phyloP scores from a whole-genome alignment of 192 early-diverging fungal genomes.

The Cladochytrium replicatum region DNA sequence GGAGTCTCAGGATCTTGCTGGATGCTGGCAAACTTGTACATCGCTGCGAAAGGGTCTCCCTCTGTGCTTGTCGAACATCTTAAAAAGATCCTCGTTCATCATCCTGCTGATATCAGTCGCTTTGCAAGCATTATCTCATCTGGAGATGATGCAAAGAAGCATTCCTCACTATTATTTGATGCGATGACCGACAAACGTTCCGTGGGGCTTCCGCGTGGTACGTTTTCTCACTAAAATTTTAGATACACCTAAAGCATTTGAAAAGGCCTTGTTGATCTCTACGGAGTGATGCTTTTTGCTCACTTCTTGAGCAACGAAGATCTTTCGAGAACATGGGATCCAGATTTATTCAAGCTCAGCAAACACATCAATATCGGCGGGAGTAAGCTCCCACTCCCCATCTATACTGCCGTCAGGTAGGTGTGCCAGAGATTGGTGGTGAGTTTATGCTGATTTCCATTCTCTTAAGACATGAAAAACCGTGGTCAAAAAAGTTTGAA shows the following conservation, averaged over 20 bases:
- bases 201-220: conserved; percentile 24
- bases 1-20: conserved; percentile 57
- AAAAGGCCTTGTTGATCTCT: conserved; percentile 56
- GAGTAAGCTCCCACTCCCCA: conserved; percentile 59
- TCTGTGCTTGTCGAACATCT: conserved; percentile 9
- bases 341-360: conserved; percentile 44
- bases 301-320: conserved; percentile 36
- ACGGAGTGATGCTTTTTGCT: conserved; percentile 38
- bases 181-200: conserved; percentile 6
- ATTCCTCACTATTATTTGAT: conserved; percentile 14
- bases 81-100: background rate
- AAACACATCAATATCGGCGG: conserved; percentile 45
- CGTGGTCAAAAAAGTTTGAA: too few relatives aligned
- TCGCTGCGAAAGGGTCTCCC: conserved; percentile 6
- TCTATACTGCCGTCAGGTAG: conserved; percentile 67
- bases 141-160: too few relatives aligned
- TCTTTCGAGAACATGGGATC: too few relatives aligned
- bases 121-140: conserved; percentile 2
- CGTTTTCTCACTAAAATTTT: too few relatives aligned
- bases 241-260: too few relatives aligned
- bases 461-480: too few relatives aligned
- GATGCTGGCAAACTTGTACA: conserved; percentile 44
- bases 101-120: conserved; percentile 10
- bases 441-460: too few relatives aligned
- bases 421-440: too few relatives aligned